Conservation (phyloP, 192 early-diverging fungal species). For the Jimgerdemannia flammicorona region DNA sequence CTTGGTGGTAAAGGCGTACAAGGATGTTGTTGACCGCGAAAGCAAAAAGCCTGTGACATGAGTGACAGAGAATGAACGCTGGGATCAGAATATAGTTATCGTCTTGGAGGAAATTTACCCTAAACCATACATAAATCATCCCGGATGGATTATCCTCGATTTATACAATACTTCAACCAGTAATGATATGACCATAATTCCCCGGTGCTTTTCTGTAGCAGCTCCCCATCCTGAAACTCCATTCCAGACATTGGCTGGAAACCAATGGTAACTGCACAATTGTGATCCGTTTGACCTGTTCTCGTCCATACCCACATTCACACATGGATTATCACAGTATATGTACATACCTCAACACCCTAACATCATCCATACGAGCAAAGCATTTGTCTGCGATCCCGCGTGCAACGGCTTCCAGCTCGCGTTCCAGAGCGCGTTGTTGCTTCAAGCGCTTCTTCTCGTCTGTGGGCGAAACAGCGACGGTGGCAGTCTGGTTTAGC, state of each 20-base stretch:
- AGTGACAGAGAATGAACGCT: not conserved
- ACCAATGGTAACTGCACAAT: too few species aligned
- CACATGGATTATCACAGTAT: not conserved
- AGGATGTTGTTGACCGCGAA: slow-evolving; percentile 72
- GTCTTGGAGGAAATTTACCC: not conserved
- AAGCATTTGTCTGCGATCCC: slow-evolving; percentile 53
- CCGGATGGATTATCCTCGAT: not conserved
- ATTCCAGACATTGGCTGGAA: too few species aligned
- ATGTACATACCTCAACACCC: slow-evolving; percentile 51
- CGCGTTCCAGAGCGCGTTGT: slow-evolving; percentile 26
- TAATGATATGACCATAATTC: too few species aligned
- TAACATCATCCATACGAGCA: slow-evolving; percentile 60
- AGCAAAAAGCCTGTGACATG: slow-evolving; percentile 53
- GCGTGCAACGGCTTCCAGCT: slow-evolving; percentile 51
- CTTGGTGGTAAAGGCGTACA: slow-evolving; percentile 80
- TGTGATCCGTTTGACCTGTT: too few species aligned
- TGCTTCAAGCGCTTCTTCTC: slow-evolving; percentile 19
- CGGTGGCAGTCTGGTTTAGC: slow-evolving; percentile 20
- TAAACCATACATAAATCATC: not conserved
- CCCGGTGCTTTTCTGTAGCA: too few species aligned
- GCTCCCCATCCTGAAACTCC: too few species aligned
- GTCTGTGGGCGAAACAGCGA: not conserved
- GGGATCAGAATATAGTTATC: not conserved
- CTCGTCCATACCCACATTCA: too few species aligned
- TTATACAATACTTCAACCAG: not conserved